These are phyloP conservation scores for Fusarium beomiforme DNA, from an alignment of 2,329 filamentous ascomycete genomes.

Conservation along the genomic window DNA sequence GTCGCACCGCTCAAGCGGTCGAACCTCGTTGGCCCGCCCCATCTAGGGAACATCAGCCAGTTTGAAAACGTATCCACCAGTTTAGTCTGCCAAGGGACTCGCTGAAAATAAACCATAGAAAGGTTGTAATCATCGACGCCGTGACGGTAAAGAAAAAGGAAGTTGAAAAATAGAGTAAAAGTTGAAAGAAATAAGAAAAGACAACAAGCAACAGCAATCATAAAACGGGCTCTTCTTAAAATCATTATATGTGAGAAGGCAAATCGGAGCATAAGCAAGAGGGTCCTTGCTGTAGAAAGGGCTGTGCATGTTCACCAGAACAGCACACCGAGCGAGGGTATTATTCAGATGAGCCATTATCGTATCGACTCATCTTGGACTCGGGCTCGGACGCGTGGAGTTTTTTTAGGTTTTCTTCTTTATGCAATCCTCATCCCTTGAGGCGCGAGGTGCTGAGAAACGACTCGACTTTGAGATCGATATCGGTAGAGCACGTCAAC, in stretches of 20 bases:
- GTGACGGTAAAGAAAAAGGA: slow-evolving; percentile 34
- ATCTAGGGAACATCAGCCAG: slow-evolving; percentile 25
- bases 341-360: slow-evolving; percentile 8
- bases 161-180: slow-evolving; percentile 7
- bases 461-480: slow-evolving; percentile 8
- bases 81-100: slow-evolving; percentile 36
- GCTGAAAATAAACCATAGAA: slow-evolving; percentile 33
- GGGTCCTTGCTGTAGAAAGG: slow-evolving; percentile 1
- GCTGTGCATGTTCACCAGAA: slow-evolving; percentile 11
- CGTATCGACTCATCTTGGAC: slow-evolving; percentile 15
- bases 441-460: slow-evolving; percentile 10
- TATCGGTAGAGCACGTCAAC: slow-evolving; percentile 11
- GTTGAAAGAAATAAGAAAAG: neutral
- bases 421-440: slow-evolving; percentile 34
- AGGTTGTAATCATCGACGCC: slow-evolving; percentile 31
- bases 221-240: slow-evolving; percentile 30
- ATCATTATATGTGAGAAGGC: slow-evolving; percentile 38
- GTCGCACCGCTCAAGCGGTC: slow-evolving; percentile 20
- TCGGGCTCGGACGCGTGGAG: slow-evolving; percentile 21
- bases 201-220: slow-evolving; percentile 25
- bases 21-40: slow-evolving; percentile 29
- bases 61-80: slow-evolving; percentile 38
- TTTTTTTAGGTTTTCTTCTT: slow-evolving; percentile 29
- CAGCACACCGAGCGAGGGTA: slow-evolving; percentile 15
- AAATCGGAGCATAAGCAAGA: slow-evolving; percentile 15